Base-by-base conservation (phyloP, 1,284 basidiomycete genomes). In the Thelephora terrestris region DNA sequence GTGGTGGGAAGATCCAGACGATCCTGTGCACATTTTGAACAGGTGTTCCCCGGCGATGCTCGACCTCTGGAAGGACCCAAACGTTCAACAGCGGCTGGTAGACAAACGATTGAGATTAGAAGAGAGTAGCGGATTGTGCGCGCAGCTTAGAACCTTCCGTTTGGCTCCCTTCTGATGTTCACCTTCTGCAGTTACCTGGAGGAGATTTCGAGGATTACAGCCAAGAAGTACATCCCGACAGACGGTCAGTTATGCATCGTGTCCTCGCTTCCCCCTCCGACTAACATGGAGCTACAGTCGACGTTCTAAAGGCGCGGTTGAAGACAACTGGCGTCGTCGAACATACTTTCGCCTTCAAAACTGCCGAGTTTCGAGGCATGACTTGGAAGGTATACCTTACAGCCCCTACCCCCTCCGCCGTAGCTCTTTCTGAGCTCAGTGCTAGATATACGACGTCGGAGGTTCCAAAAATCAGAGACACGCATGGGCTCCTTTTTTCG, bases 401-500 rank as follows among this genome's bases (percentile, higher is more conserved):
- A 42, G 25, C 6, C 21, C 21, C 25, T 42, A 10, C 39, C 25
- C 16, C 7, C n/a, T n/a, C n/a, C n/a, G n/a, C n/a, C 25, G 39
- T 23, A n/a, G 12, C 1, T n/a, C 12, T 23, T 10, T 25, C 25
- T 42, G 3, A 42, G 39, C 12, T 17, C 12, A 18, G 14, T 25
- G 18, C 20, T 18, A 42, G 53, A 80, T 89, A 39, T 89, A 85
- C 62, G 85, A 88, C 58, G 85, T 88, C n/a, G 85, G 85, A 50
- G 85, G 84, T 29, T 72, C 84, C 34, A 71, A 79, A 50, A 79
- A 79, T 55, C 82, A 88, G 61, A 75, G 85, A 43, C 79, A 84
- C 52, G 83, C 85, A 2, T 90, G 86, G 86, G 83, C 81, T 20
- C 85, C 86, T 5, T 89, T 86, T 63, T 89, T 89, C 55, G 80